Conservation (phyloP, 2,329 filamentous ascomycete genomes). For the Fusarium mangiferae region DNA sequence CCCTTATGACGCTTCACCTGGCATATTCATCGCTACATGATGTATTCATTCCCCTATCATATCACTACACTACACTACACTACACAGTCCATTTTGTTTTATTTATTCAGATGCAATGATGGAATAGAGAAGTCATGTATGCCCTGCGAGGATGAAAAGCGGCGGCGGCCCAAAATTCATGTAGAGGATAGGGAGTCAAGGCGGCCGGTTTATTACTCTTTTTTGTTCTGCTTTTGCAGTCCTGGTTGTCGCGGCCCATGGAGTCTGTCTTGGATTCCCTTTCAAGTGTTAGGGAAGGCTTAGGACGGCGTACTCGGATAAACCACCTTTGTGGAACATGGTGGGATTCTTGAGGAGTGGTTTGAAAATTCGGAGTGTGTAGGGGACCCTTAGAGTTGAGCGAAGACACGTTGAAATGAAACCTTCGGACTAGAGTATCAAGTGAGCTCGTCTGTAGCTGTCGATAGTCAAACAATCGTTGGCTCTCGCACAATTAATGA, state of each 20-base stretch:
- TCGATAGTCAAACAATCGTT: constrained; percentile 33
- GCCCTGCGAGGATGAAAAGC: constrained; percentile 49
- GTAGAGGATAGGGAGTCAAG: constrained; percentile 55
- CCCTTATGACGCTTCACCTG: constrained; percentile 49
- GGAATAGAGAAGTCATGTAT: constrained; percentile 58
- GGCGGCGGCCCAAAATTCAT: constrained; percentile 54
- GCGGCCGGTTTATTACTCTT: constrained; percentile 45
- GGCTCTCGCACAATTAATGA: constrained; percentile 4
- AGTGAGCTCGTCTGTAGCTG: constrained; percentile 46
- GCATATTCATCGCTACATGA: constrained; percentile 39
- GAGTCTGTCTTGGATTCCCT: constrained; percentile 46
- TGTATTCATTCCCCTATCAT: constrained; percentile 37
- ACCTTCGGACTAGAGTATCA: constrained; percentile 46
- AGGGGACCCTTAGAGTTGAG: constrained; percentile 40
- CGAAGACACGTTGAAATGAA: constrained; percentile 36
- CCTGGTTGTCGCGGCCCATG: constrained; percentile 36
- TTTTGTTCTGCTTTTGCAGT: constrained; percentile 37
- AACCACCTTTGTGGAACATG: constrained; percentile 32
- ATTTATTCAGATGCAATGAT: constrained; percentile 45
- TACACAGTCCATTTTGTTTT: constrained; percentile 44
- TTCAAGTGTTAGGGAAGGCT: constrained; percentile 50
- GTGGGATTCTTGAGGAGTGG: constrained; percentile 31
- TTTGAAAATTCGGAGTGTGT: constrained; percentile 45
- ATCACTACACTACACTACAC: constrained; percentile 38
- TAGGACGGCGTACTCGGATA: constrained; percentile 41